Base-by-base conservation (phyloP, 441 rosid genomes). In the Jatropha podagrica region DNA sequence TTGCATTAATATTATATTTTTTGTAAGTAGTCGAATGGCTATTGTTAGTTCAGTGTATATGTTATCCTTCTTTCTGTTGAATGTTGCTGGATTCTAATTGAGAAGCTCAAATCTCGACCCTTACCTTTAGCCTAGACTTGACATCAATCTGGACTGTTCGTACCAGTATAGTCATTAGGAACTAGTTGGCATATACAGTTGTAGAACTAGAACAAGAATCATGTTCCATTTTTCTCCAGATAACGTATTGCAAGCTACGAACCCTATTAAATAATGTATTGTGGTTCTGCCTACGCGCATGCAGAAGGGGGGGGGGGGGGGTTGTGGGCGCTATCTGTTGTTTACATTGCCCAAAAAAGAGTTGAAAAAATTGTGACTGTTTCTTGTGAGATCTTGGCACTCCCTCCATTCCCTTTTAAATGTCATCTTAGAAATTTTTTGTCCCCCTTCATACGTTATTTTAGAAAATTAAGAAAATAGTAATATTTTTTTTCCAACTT, bases 111-210 rank as follows among this genome's bases (percentile, higher is more conserved):
- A 20, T 12, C 38, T 40, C 62, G 51, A 49, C 11, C 9, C 17
- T 37, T 65, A 40, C 42, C 26, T n/a, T 52, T 38, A 17, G n/a
- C 32, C 20, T 7, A 17, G 40, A 42, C 70, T 41, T 55, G 12
- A 10, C 37, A 4, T 54, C 42, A 15, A 7, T 65, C 26, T 38
- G 70, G 51, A 66, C 73, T 37, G 60, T 18, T 51, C 32, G 10
- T 48, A 10, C 4, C 32, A 37, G 32, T 37, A 11, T 49, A 51
- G 37, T 64, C 37, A 7, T 49, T 65, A 11, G 54, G 41, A n/a
- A 38, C 71, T 40, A 20, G 20, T 62, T 75, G 66, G 69, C 40
- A 59, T 17, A 38, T 75, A 27, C 18, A 38, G 61, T 46, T 32
- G 32, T 20, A 32, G 32, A 32, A 32, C 23, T 23, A n/a, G 40